Conservation (phyloP, 306 rosid genomes). For the Castanea crenata region DNA sequence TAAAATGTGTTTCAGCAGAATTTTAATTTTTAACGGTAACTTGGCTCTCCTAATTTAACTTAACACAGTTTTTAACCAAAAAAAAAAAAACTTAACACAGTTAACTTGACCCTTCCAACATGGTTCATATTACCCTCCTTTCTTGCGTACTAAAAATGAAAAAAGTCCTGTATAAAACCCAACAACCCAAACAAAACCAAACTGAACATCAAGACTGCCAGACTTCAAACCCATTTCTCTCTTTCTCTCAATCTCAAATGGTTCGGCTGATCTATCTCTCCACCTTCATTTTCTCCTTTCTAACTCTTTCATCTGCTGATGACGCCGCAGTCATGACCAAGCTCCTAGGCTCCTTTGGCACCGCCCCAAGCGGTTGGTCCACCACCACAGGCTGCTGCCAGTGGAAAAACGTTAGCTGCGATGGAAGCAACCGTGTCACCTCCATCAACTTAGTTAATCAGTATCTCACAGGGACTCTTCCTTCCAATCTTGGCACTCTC, state of each 20-base stretch:
- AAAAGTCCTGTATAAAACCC: too few relatives aligned
- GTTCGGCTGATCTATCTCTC: constrained; percentile 31
- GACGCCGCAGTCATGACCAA: constrained; percentile 49
- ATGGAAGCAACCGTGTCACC: constrained; percentile 45
- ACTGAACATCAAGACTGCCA: too few relatives aligned
- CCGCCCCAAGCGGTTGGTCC: constrained; percentile 58
- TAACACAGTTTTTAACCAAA: too few relatives aligned
- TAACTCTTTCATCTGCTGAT: constrained; percentile 31
- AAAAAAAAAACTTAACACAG: too few relatives aligned
- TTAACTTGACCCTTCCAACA: too few relatives aligned
- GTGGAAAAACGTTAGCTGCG: constrained; percentile 62
- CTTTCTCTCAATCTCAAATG: constrained; percentile 38
- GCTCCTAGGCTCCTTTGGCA: constrained; percentile 32
- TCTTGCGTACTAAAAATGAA: too few relatives aligned
- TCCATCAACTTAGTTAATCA: constrained; percentile 33
- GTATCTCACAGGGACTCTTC: constrained; percentile 63
- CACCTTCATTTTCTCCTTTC: background rate
- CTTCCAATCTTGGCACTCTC: constrained; percentile 63
- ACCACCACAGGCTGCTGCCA: constrained; percentile 20
- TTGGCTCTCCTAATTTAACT: too few relatives aligned
- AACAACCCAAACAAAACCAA: too few relatives aligned
- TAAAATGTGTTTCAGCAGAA: too few relatives aligned
- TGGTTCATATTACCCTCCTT: too few relatives aligned
- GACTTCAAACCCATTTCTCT: background rate
- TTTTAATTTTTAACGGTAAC: too few relatives aligned